Conservation (phyloP, 768 basidiomycete genomes). For the Xerocomellus dryophilus region DNA sequence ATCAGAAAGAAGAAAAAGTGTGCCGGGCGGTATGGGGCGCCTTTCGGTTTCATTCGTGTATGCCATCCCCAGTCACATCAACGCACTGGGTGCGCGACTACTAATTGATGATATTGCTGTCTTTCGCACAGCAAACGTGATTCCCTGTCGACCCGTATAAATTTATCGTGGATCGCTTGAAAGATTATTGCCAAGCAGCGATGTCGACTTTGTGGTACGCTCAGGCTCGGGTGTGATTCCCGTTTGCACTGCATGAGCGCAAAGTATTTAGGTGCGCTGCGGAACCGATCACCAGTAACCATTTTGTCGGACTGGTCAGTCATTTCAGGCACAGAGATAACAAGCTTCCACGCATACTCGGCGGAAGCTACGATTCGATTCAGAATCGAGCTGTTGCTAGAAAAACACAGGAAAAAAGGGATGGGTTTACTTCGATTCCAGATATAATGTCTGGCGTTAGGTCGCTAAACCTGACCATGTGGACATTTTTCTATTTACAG, state of each 20-base stretch:
- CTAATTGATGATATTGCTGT: not conserved
- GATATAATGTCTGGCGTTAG: too few relatives aligned
- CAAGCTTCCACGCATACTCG: too few relatives aligned
- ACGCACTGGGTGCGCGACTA: not conserved
- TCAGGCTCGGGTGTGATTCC: too few relatives aligned
- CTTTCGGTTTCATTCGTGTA: not conserved
- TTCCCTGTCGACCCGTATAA: not conserved
- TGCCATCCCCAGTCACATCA: not conserved
- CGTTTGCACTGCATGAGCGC: not conserved
- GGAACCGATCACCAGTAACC: not conserved
- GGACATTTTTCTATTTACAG: too few relatives aligned
- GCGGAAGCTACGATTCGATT: too few relatives aligned
- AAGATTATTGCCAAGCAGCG: not conserved
- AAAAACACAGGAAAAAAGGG: too few relatives aligned
- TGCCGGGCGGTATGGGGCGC: not conserved
- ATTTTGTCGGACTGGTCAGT: not conserved
- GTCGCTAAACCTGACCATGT: too few relatives aligned
- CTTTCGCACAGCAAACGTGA: slow-evolving; percentile 1
- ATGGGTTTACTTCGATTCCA: too few relatives aligned
- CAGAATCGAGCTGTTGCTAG: too few relatives aligned
- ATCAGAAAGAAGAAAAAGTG: not conserved
- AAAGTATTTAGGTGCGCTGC: not conserved
- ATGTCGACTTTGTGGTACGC: not conserved
- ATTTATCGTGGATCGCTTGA: not conserved
- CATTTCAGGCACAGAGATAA: not conserved